Base-by-base conservation (phyloP, 768 basidiomycete genomes). In the Auricularia sp. region DNA sequence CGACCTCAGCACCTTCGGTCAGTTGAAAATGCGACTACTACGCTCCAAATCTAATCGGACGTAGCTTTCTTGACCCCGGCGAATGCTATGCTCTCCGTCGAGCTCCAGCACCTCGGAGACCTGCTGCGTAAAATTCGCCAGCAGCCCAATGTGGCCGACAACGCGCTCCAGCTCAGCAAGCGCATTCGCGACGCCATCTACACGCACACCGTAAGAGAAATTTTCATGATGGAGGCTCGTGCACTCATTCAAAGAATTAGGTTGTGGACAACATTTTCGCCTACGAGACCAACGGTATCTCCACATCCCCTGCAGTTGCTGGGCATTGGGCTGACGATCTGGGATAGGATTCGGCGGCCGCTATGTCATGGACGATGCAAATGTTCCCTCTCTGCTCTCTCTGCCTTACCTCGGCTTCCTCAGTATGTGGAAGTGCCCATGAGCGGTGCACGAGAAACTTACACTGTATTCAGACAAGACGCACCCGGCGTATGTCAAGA, bases 291-390 rank as follows among this genome's bases (percentile, higher is more conserved):
- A 89, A 91, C 70, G 90, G 85, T 84, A 66, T 21, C 14, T 51
- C 29, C 16, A 51, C 12, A 39, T 36, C 16, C 4, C 47, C 54
- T 62, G 42, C 10, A 5, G 3, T 12, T 7, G 3, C 11, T 3
- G 2, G 18, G 3, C 36, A 10, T 35, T 43, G 12, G 14, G 21
- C 35, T 7, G 35, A 33, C 6, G 29, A 14, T 10, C 14, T 23
- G 33, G 18, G 34, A 14, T 53, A 86, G 85, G 88, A 7, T 80
- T 87, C 61, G 87, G 89, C 39, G 81, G 84, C 10, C 77, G 83
- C 64, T 89, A 90, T 72, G 82, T 90, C 21, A 91, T 91, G 90
- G 90, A 91, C 68, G 90, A 91, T 68, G 90, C 90, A 5, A 91
- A 91, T 67, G 90, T 91, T 53, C 90, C 90, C 3, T 88, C 88